Base-by-base conservation (phyloP, 371 early-diverging fungal species). In the Sporodiniella umbellata region DNA sequence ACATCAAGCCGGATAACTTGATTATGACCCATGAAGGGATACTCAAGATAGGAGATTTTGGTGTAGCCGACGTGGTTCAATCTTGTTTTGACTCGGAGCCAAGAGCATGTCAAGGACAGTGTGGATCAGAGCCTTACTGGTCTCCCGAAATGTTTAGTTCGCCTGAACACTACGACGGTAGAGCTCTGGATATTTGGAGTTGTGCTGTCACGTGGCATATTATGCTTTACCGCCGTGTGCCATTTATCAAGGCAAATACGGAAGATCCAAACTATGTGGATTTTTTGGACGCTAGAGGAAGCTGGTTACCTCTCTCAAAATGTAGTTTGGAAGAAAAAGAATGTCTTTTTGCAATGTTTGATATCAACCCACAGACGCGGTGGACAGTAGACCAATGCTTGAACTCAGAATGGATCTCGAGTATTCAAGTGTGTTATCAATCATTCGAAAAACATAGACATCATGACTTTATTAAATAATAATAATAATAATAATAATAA, bases 31-130 rank as follows among this genome's bases (percentile, higher is more conserved):
- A 65, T 2, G 68, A 73, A 8, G 83, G 87, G 28, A 79, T 82
- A 17, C 62, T 98, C 37, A 99, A 99, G 72, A 95, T 97, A 56
- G 92, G 94, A 4, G 97, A 99, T 70, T 99, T 96, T 81, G 95
- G 97, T 10, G 93, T 94, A 3, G 88, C 95, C 1, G 92, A 91
- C 46, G 94, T 97, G 2, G 93, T 95, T 66, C 78, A 89, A 48
- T 85, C 83, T n/a, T 81, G 84, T 37, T 93, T 90, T 75, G 89
- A 91, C 56, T 66, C 64, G 24, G 58, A 61, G 14, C 53, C 80
- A 17, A 84, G 83, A 59, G 57, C 69, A 30, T 90, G 86, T 23
- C 65, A 70, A 40, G 93, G 93, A 3, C 67, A 85, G 35, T 90
- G 90, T 56, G 95, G 95, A 3, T 86, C 88, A 1, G 86, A 82